phyloP scores from a whole-genome alignment of 2,329 filamentous ascomycete species.

The Cytospora schulzeri region DNA sequence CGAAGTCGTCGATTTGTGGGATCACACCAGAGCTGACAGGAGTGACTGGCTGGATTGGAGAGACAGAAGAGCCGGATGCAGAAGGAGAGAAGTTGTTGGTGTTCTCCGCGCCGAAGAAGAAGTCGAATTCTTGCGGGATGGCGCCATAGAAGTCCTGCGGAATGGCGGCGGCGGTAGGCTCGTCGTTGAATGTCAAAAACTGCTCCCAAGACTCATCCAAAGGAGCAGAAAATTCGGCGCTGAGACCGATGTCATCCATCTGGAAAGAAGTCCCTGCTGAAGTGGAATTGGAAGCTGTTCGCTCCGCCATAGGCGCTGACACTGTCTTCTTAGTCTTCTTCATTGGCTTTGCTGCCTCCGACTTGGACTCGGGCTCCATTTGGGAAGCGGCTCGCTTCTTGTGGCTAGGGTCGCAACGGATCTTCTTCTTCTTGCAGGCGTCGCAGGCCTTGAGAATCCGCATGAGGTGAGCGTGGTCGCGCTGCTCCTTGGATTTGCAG shows the following conservation, averaged over 20 bases:
- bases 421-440: constrained; percentile 64
- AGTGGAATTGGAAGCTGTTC: constrained; percentile 12
- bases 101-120: constrained; percentile 21
- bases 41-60: constrained; percentile 24
- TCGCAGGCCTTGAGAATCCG: constrained; percentile 69
- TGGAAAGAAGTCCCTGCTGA: constrained; percentile 25
- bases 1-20: constrained; percentile 23
- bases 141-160: constrained; percentile 23
- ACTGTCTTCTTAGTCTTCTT: constrained; percentile 45
- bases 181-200: constrained; percentile 24
- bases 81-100: constrained; percentile 18
- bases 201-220: constrained; percentile 25
- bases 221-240: constrained; percentile 6
- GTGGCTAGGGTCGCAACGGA: constrained; percentile 63
- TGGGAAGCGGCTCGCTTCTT: constrained; percentile 48
- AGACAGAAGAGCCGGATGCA: constrained; percentile 21
- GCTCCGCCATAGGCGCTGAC: constrained; percentile 5
- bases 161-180: constrained; percentile 9
- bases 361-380: constrained; percentile 33
- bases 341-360: constrained; percentile 38
- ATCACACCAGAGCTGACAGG: constrained; percentile 19
- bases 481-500: constrained; percentile 68
- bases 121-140: constrained; percentile 26
- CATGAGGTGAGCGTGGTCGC: constrained; percentile 68
- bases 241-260: constrained; percentile 23